A percentile compares a stretch with the other conserved stretches of the same genome.
Evolutionary conservation across 495 filamentous ascomycete genomes (phyloP).

Genomic region (Aspergillus bertholletiae): DNA sequence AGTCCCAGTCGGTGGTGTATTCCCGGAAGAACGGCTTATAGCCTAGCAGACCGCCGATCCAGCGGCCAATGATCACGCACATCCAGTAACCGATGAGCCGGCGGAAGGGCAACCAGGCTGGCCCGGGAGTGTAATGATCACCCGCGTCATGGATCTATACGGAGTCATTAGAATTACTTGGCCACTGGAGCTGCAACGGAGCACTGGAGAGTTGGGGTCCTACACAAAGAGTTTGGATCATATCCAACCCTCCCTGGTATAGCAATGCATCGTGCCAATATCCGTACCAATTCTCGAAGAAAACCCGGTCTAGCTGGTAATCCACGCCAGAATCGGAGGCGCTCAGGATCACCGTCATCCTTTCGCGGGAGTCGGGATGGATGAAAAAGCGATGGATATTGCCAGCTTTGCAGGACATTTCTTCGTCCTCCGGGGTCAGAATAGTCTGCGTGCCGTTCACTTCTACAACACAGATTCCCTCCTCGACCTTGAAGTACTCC

Average conservation of each 20-base stretch:
- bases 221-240: slow-evolving; percentile 45
- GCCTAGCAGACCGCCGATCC: slow-evolving; percentile 48
- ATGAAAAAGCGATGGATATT: slow-evolving; percentile 10
- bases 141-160: slow-evolving; percentile 46
- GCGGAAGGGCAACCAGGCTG: slow-evolving; percentile 44
- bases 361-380: slow-evolving; percentile 5
- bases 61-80: slow-evolving; percentile 45
- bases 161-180: background rate
- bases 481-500: slow-evolving; percentile 15
- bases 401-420: slow-evolving; percentile 7
- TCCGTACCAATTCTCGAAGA: slow-evolving; percentile 55
- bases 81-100: slow-evolving; percentile 27
- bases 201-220: background rate
- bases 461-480: background rate
- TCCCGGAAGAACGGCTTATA: slow-evolving; percentile 49
- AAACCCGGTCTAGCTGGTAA: slow-evolving; percentile 37
- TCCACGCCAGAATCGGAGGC: slow-evolving; percentile 12
- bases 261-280: slow-evolving; percentile 46
- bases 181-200: background rate
- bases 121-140: slow-evolving; percentile 42
- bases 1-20: slow-evolving; percentile 52
- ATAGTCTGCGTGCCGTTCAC: slow-evolving; percentile 1
- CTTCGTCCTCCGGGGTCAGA: slow-evolving; percentile 9
- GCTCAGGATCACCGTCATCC: slow-evolving; percentile 12
- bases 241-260: slow-evolving; percentile 33